Conservation (phyloP, 2,329 filamentous ascomycete genomes). For the Trichophyton schoenleinii region DNA sequence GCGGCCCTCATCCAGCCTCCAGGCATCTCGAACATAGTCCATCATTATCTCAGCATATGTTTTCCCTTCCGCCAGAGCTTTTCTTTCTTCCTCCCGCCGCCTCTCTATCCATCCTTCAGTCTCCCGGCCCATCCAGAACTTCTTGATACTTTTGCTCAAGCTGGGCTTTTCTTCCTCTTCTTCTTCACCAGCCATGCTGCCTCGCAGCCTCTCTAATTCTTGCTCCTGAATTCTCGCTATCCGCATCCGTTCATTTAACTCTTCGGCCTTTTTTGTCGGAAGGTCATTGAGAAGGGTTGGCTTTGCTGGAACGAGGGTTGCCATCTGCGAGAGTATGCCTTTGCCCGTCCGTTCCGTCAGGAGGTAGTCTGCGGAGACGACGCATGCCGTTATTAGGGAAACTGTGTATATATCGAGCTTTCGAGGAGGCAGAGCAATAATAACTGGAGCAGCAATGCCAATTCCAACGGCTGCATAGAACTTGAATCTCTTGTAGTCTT, state of each 20-base stretch:
- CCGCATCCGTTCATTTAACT: conserved; percentile 13
- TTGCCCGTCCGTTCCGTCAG: conserved; percentile 29
- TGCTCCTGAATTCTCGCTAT: conserved; percentile 8
- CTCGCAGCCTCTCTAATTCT: conserved; percentile 4
- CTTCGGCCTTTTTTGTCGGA: conserved; percentile 15
- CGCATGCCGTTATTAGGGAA: conserved; percentile 37
- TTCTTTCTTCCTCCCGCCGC: conserved; percentile 29
- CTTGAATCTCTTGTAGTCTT: conserved; percentile 31
- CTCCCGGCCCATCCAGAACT: conserved; percentile 27
- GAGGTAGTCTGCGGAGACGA: conserved; percentile 40
- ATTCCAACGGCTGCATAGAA: conserved; percentile 29
- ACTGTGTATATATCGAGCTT: conserved; percentile 52
- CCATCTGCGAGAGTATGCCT: conserved; percentile 25
- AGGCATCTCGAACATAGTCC: conserved; percentile 32
- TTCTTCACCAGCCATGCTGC: conserved; percentile 23
- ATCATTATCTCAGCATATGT: conserved; percentile 35
- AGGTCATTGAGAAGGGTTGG: conserved; percentile 10
- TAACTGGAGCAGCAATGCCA: conserved; percentile 41
- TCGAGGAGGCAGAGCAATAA: conserved; percentile 46
- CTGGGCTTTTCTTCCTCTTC: conserved; percentile 5
- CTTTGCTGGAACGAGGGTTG: background rate
- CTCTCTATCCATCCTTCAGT: conserved; percentile 27
- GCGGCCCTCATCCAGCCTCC: conserved; percentile 21
- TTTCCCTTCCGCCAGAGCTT: conserved; percentile 26
- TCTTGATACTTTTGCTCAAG: conserved; percentile 12